Evolutionary conservation across 441 rosid genomes (phyloP), one percentile per base, ranked within the genome.

Genomic region (Geranium incanum): DNA sequence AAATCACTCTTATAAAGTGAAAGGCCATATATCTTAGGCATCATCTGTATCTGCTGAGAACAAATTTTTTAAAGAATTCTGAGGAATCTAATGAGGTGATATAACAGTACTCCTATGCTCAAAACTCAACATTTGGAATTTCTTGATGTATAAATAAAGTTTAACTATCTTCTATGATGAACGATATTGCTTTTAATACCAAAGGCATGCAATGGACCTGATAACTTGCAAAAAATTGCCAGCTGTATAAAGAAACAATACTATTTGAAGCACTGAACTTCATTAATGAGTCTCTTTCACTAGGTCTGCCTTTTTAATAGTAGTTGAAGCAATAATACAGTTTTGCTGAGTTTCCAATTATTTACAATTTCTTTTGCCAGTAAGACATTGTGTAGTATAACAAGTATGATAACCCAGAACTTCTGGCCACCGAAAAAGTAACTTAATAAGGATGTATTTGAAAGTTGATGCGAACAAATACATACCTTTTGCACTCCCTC

Each of bases 401-500:
- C 57, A 11, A 50, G 60, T 52, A 52, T 55, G 62, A 6, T 59
- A 59, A 59, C 9, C 6, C 65, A 59, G 23, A 19, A 33, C 36
- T 59, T 59, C 65, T 59, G 8, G 65, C 21, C 65, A 59, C 5
- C 0, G 15, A 12, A 28, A 64, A 15, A 55, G 33, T 55, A 55
- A 55, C 6, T 55, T 1, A 23, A 64, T 13, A 28, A 3, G 0
- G 16, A 64, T 9, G 12, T 28, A 64, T 2, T 39, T 9, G 36
- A 68, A 23, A 41, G 16, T 6, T 13, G 57, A 41, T 39, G 23
- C 1, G 21, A 55, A 55, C 62, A n/a, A 4, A 6, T 18, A 55
- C 9, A 15, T 67, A 77, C 81, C 81, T 78, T 69, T 78, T 75
- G 69, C 78, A 78, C 67, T 78, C 81, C 70, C 81, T 78, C 81